Base-by-base conservation (phyloP, 2,329 filamentous ascomycete genomes). In the Cercospora brassicicola region DNA sequence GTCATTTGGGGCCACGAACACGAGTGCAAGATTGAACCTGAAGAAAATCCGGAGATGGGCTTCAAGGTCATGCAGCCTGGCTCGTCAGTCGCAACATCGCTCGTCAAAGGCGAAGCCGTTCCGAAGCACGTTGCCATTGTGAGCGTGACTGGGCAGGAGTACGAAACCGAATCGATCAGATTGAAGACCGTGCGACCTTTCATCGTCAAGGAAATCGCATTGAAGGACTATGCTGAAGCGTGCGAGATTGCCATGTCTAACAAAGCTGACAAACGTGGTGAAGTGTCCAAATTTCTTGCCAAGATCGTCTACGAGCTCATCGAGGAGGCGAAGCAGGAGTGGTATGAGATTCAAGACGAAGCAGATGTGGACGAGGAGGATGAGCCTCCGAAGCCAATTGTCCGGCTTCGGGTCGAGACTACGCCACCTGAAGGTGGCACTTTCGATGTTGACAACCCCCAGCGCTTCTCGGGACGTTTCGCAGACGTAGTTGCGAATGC, bases 1-100 rank as follows among this genome's bases (percentile, higher is more conserved):
- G 88, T 99, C 0, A 87, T 99, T 61, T 99, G 95, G 95, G 95
- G 95, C 2, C 95, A 99, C 76, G 95, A 99, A 79, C 95, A 99
- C 77, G 94, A 99, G 79, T 99, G 95, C 76, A 79, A 94, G 7
- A 96, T 99, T 71, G 89, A 97, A 55, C 95, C 95, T 0, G 83
- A 84, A 1, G 84, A 89, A 57, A 99, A 98, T 74, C 88, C 91
- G 0, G 93, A 97, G 76, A 97, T 90, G 59, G 91, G 90, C 0
- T 99, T 99, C 74, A 89, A 95, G 73, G 94, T 99, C 71, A 97
- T 99, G 88, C 95, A 99, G 76, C 95, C 95, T 0, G 95, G 95
- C 0, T 99, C 95, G 0, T 98, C 95, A 0, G 91, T 99, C 0
- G 95, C 94, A 0, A 99, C 95, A 1, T 98, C 95, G 0, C 83